These are phyloP conservation scores for Talaromyces proteolyticus DNA, from an alignment of 495 filamentous ascomycete species.

Conservation along the genomic window DNA sequence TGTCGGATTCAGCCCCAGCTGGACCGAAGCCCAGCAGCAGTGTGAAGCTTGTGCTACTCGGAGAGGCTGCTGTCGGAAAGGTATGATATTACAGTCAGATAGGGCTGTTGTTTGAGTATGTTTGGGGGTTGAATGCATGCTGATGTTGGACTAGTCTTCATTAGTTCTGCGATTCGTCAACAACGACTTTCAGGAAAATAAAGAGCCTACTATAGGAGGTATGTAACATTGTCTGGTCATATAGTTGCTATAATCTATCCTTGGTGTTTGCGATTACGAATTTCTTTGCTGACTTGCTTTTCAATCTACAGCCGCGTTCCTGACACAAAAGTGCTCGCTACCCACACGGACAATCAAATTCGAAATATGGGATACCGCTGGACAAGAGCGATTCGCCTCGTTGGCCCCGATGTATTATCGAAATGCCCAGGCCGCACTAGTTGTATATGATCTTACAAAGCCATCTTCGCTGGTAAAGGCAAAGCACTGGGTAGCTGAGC, in stretches of 20 bases:
- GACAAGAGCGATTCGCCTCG: slow-evolving; percentile 95
- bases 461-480: slow-evolving; percentile 92
- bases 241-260: not conserved
- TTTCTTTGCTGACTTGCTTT: no score
- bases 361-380: slow-evolving; percentile 99
- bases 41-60: slow-evolving; percentile 95
- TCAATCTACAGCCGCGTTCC: slow-evolving; percentile 69
- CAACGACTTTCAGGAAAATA: slow-evolving; percentile 99
- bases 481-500: slow-evolving; percentile 97
- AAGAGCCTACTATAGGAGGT: slow-evolving; percentile 99
- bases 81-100: no score
- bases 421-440: slow-evolving; percentile 96
- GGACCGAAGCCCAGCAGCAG: slow-evolving; percentile 92
- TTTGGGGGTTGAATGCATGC: slow-evolving; percentile 14
- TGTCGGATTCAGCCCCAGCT: slow-evolving; percentile 40
- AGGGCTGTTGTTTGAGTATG: slow-evolving; percentile 1
- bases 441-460: slow-evolving; percentile 98
- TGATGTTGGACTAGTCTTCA: slow-evolving; percentile 62
- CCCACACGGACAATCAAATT: slow-evolving; percentile 98
- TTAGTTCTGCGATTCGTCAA: slow-evolving; percentile 98
- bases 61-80: slow-evolving; percentile 97
- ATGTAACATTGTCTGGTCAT: slow-evolving; percentile 20
- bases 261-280: no score
- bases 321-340: slow-evolving; percentile 97
- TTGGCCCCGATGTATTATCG: slow-evolving; percentile 99